Conservation (phyloP, 352 stramenopile genomes). For the Phytopythium montanum region DNA sequence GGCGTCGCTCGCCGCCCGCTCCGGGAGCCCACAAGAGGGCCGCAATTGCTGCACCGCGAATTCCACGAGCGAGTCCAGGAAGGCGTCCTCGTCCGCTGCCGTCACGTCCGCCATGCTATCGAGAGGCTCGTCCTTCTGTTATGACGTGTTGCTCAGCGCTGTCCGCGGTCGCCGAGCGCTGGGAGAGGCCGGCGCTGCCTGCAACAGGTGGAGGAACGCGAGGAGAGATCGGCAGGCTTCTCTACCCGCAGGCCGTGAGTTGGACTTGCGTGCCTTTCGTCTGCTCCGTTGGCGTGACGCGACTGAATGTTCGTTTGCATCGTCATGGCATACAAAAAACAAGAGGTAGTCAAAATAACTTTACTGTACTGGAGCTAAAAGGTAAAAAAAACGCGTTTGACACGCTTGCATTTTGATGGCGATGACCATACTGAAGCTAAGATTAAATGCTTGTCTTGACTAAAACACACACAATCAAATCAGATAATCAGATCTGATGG, state of each 20-base stretch:
- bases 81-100: conserved; percentile 2
- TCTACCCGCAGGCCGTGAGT: not conserved
- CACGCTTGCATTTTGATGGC: not conserved
- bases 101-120: not conserved
- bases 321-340: not conserved
- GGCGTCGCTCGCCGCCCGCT: not conserved
- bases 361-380: too few species aligned
- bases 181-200: not conserved
- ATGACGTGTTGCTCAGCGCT: not conserved
- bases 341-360: not conserved
- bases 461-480: too few species aligned
- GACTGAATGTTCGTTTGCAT: not conserved
- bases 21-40: not conserved
- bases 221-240: not conserved
- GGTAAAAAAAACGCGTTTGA: too few species aligned
- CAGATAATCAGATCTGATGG: too few species aligned
- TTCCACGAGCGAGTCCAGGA: conserved; percentile 4
- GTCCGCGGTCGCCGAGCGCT: not conserved
- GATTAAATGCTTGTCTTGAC: too few species aligned
- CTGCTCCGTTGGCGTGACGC: not conserved
- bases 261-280: not conserved
- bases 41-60: conserved; percentile 5
- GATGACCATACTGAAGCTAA: not conserved
- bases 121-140: not conserved
- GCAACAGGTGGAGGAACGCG: not conserved